Evolutionary conservation across 768 basidiomycete species (phyloP).

Genomic region (Boletus sensibilis): DNA sequence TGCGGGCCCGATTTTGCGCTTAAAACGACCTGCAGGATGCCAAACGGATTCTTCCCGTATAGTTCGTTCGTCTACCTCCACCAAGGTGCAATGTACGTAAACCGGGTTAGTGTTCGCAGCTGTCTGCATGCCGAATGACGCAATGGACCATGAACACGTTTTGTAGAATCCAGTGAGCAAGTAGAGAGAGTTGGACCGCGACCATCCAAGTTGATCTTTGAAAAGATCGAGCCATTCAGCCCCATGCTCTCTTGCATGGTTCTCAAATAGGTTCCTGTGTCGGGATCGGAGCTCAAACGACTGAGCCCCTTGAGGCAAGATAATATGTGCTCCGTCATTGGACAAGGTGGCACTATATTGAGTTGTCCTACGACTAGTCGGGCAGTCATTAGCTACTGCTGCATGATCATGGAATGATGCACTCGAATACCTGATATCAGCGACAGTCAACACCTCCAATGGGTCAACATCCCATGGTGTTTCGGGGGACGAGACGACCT

Average conservation of each 20-base stretch:
- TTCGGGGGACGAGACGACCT: not conserved
- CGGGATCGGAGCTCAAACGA: not conserved
- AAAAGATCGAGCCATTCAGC: not conserved
- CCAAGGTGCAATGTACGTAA: no score
- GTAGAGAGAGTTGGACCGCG: not conserved
- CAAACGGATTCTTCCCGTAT: not conserved
- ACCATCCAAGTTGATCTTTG: not conserved
- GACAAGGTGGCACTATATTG: not conserved
- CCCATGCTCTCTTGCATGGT: not conserved
- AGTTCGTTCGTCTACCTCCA: not conserved
- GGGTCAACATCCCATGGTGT: not conserved
- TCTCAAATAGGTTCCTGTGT: not conserved
- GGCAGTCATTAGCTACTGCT: not conserved
- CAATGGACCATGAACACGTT: no score
- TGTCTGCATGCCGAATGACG: no score
- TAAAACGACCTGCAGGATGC: not conserved
- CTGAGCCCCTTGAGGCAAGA: not conserved
- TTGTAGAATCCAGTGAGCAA: not conserved
- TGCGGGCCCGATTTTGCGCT: not conserved
- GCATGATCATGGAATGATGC: no score
- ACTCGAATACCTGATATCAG: no score
- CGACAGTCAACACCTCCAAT: no score
- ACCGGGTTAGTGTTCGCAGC: no score
- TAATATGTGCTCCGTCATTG: not conserved
- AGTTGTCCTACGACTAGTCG: not conserved